Base-by-base conservation (phyloP, 2,329 filamentous ascomycete genomes). In the Exophiala lecanii-corni region DNA sequence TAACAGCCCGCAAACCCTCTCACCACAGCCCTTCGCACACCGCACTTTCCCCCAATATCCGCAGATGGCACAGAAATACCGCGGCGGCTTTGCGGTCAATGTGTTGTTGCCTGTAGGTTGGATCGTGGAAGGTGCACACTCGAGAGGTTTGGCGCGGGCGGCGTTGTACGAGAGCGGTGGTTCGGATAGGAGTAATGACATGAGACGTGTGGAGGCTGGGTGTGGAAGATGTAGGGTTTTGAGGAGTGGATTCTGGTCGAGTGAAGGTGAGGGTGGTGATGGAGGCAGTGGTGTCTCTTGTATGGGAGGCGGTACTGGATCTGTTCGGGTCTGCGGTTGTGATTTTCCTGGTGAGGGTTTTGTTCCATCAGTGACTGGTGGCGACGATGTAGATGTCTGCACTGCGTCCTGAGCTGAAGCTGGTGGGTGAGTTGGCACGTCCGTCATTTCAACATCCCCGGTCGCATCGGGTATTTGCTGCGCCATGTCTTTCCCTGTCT, bases 11-110 rank as follows among this genome's bases (percentile, higher is more conserved):
- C 70, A 73, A 7, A 66, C 69, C 49, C 70, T 55, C 39, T 66
- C 60, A 41, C 66, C 67, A 51, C 70, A 73, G 41, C 62, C 70
- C 16, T 36, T 26, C 56, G 63, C 63, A 54, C 70, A 73, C 51
- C 65, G 63, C 20, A 72, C 64, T 52, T 68, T 68, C 1, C 70
- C 70, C 70, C 70, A 73, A 41, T 73, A 73, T 9, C 70, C 70
- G 51, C 70, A 73, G 47, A 73, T 66, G 36, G 62, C 63, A 51
- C 70, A 73, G 47, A 73, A 73, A 36, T 61, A 53, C 21, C 70
- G 58, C 30, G 58, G 57, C 7, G 68, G 59, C 32, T 59, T 65
- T 4, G 55, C 50, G 1, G 56, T 53, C 1, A 55, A 39, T 1
- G 43, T 32, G 23, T 40, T 23, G n/a, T 36, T 41, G 18, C 39